phyloP scores from a whole-genome alignment of 2,329 filamentous ascomycete species.

The Calonectria multiphialidica region DNA sequence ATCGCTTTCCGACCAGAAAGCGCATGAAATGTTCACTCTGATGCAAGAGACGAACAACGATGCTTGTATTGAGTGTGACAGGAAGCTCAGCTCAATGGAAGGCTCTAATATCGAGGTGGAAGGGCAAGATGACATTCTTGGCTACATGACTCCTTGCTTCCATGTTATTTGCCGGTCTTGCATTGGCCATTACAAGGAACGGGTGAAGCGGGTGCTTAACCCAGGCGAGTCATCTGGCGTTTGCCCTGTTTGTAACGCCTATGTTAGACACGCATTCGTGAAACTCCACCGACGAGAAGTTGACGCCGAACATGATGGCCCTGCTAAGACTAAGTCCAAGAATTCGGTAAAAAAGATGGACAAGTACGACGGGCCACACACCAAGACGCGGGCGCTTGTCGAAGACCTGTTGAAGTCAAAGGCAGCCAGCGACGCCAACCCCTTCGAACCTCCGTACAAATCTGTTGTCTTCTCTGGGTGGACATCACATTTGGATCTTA shows the following conservation, averaged over 20 bases:
- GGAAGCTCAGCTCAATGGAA: slow-evolving; percentile 69
- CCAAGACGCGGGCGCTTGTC: slow-evolving; percentile 88
- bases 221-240: slow-evolving; percentile 57
- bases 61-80: slow-evolving; percentile 77
- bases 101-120: slow-evolving; percentile 70
- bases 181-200: slow-evolving; percentile 69
- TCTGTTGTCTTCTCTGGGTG: slow-evolving; percentile 97
- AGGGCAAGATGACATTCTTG: slow-evolving; percentile 74
- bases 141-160: slow-evolving; percentile 87
- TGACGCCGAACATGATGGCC: slow-evolving; percentile 67
- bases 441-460: slow-evolving; percentile 82
- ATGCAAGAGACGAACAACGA: slow-evolving; percentile 87
- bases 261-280: slow-evolving; percentile 74
- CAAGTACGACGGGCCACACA: slow-evolving; percentile 87
- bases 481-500: slow-evolving; percentile 94
- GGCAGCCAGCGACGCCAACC: slow-evolving; percentile 70
- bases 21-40: slow-evolving; percentile 87
- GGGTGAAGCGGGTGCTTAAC: slow-evolving; percentile 56
- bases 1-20: slow-evolving; percentile 75
- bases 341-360: slow-evolving; percentile 68
- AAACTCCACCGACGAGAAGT: slow-evolving; percentile 74
- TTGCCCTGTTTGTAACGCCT: slow-evolving; percentile 78
- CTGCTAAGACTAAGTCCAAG: slow-evolving; percentile 52
- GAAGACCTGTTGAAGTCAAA: slow-evolving; percentile 77
- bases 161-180: slow-evolving; percentile 87